Evolutionary conservation across 768 basidiomycete species (phyloP).

Genomic region (Suillus hirtellus): DNA sequence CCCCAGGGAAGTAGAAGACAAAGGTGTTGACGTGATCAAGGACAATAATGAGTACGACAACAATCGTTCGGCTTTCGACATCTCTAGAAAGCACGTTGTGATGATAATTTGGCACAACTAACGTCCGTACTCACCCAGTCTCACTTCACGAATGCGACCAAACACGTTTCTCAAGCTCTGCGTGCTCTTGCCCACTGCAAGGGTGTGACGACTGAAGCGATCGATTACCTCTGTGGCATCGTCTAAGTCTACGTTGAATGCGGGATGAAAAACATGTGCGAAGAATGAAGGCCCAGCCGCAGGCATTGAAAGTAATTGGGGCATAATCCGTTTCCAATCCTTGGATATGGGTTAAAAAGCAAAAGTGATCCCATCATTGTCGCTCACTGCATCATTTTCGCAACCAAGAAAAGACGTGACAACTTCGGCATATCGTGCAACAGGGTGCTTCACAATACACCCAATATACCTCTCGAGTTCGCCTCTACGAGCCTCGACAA

Average conservation of each 20-base stretch:
- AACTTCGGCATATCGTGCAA: slow-evolving; percentile 77
- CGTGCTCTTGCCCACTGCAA: slow-evolving; percentile 67
- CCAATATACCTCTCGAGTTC: slow-evolving; percentile 80
- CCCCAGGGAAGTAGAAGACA: slow-evolving; percentile 48
- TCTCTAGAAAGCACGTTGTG: slow-evolving; percentile 46
- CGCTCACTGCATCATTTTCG: slow-evolving; percentile 70
- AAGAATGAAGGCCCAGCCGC: slow-evolving; percentile 78
- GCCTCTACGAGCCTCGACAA: slow-evolving; percentile 78
- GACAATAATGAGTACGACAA: slow-evolving; percentile 75
- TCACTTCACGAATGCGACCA: slow-evolving; percentile 59
- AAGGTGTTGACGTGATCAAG: slow-evolving; percentile 68
- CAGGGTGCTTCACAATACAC: slow-evolving; percentile 69
- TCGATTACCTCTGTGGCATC: slow-evolving; percentile 63
- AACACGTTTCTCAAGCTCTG: slow-evolving; percentile 67
- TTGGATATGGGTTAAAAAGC: slow-evolving; percentile 28
- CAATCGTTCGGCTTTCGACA: slow-evolving; percentile 74
- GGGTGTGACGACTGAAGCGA: slow-evolving; percentile 65
- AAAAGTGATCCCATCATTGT: slow-evolving; percentile 1
- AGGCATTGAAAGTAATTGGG: slow-evolving; percentile 57
- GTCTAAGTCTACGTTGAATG: slow-evolving; percentile 76
- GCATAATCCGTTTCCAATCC: slow-evolving; percentile 73
- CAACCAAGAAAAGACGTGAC: slow-evolving; percentile 78
- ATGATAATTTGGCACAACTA: not conserved
- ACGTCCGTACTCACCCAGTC: slow-evolving; percentile 53
- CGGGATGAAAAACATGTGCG: slow-evolving; percentile 79